Conservation (phyloP, 2,329 filamentous ascomycete species). For the Xylaria sp. region DNA sequence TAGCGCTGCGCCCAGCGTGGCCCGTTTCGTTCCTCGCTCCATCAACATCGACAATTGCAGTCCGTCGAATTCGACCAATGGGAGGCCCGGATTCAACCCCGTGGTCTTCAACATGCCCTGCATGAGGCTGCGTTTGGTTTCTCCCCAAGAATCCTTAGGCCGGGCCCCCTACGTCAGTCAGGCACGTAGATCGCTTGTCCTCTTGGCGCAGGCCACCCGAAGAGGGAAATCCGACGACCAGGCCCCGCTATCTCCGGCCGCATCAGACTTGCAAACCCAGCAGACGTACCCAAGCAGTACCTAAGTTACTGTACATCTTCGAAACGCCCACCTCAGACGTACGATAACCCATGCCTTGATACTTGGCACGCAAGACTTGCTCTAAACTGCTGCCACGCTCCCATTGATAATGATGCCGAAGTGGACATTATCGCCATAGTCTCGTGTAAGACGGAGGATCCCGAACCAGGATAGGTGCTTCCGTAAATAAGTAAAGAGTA, state of each 20-base stretch:
- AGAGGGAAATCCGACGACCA: not conserved
- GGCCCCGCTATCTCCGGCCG: conserved; percentile 21
- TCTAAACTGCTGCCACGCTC: too few species aligned
- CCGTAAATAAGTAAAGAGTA: not conserved
- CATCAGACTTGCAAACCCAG: not conserved
- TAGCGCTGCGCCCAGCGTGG: conserved; percentile 1
- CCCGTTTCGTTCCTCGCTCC: not conserved
- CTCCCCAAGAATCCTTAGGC: conserved; percentile 5
- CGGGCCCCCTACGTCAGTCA: conserved; percentile 14
- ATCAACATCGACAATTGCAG: not conserved
- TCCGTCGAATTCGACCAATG: conserved; percentile 31
- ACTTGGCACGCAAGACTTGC: too few species aligned
- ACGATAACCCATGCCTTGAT: not conserved
- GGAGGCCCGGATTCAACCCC: conserved; percentile 29
- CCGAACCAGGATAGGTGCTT: not conserved
- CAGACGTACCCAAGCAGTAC: not conserved
- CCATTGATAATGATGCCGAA: not conserved
- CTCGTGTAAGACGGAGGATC: not conserved
- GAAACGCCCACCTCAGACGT: not conserved
- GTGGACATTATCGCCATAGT: not conserved
- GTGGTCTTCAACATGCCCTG: conserved; percentile 37
- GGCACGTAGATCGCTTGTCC: conserved; percentile 9
- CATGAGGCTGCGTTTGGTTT: conserved; percentile 32
- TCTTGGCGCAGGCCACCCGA: conserved; percentile 10
- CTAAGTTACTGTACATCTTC: not conserved